phyloP scores from a whole-genome alignment of 2,329 filamentous ascomycete species.

The Emmonsiellopsis sp. region DNA sequence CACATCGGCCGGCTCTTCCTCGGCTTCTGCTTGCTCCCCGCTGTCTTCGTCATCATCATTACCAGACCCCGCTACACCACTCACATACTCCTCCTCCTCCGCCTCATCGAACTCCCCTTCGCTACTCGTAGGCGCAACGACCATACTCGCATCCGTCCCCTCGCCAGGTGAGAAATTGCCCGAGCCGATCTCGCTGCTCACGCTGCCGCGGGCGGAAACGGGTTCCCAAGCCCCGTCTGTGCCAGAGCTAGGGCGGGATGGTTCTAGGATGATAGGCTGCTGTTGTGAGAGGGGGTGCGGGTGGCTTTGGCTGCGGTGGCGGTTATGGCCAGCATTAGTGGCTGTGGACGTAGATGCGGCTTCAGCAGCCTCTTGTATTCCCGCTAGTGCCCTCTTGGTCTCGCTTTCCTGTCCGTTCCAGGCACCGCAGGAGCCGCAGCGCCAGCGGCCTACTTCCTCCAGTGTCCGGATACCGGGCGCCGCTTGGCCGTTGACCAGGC shows the following conservation, averaged over 20 bases:
- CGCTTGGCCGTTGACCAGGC: slow-evolving; percentile 90
- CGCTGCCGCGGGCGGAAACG: slow-evolving; percentile 7
- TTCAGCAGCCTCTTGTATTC: background rate
- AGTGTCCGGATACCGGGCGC: slow-evolving; percentile 72
- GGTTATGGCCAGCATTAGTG: background rate
- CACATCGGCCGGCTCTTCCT: background rate
- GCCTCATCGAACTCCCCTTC: slow-evolving; percentile 22
- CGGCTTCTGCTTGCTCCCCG: background rate
- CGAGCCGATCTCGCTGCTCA: slow-evolving; percentile 9
- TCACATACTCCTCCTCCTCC: slow-evolving; percentile 13
- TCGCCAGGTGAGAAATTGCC: slow-evolving; percentile 16
- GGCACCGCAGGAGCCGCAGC: slow-evolving; percentile 73
- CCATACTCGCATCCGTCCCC: slow-evolving; percentile 19
- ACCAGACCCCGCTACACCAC: background rate
- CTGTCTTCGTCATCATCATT: background rate
- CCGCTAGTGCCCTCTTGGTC: slow-evolving; percentile 3
- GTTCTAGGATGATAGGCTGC: background rate
- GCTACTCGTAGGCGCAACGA: slow-evolving; percentile 15
- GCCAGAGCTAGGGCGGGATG: background rate
- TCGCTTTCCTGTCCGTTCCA: slow-evolving; percentile 78
- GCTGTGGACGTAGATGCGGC: background rate
- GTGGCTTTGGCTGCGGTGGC: background rate
- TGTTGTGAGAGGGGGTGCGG: background rate
- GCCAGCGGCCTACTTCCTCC: slow-evolving; percentile 77
- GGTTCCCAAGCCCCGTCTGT: slow-evolving; percentile 16